Conservation (phyloP, 331 rosid species). For the Acacia concinna region DNA sequence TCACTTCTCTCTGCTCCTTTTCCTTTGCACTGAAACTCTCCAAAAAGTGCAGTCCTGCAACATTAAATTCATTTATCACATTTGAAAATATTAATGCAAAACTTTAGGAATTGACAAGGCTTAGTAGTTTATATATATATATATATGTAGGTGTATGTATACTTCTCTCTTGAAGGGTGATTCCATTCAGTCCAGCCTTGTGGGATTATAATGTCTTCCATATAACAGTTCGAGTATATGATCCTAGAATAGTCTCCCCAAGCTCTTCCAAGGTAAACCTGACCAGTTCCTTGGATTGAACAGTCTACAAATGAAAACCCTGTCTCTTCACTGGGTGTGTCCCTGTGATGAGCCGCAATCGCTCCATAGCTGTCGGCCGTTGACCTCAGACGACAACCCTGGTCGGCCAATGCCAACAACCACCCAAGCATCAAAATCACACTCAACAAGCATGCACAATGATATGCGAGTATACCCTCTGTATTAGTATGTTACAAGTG, state of each 20-base stretch:
- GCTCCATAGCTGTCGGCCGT: slow-evolving; percentile 68
- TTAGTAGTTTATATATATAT: background rate
- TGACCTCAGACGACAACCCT: slow-evolving; percentile 70
- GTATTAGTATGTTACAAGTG: background rate
- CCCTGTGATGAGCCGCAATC: slow-evolving; percentile 86
- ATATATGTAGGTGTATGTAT: too few relatives aligned
- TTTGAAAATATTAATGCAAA: background rate
- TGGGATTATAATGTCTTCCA: slow-evolving; percentile 60
- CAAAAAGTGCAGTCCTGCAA: slow-evolving; percentile 83
- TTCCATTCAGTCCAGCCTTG: slow-evolving; percentile 83
- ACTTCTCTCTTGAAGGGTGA: slow-evolving; percentile 62
- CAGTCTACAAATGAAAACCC: slow-evolving; percentile 84
- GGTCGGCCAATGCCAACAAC: background rate
- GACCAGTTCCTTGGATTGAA: slow-evolving; percentile 62
- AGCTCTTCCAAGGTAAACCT: slow-evolving; percentile 75
- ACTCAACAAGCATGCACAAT: background rate
- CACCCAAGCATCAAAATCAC: background rate
- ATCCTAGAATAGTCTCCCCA: slow-evolving; percentile 85
- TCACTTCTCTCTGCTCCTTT: slow-evolving; percentile 58
- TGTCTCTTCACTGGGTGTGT: slow-evolving; percentile 47
- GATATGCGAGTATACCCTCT: background rate
- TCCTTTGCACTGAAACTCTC: slow-evolving; percentile 67
- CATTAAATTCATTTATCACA: background rate
- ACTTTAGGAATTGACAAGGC: background rate
- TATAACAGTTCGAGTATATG: slow-evolving; percentile 62